A percentile compares a stretch with the other conserved stretches of the same genome.
These are phyloP conservation scores for Sclerotiophoma versabilis DNA, from an alignment of 2,329 filamentous ascomycete species.

Conservation along the genomic window DNA sequence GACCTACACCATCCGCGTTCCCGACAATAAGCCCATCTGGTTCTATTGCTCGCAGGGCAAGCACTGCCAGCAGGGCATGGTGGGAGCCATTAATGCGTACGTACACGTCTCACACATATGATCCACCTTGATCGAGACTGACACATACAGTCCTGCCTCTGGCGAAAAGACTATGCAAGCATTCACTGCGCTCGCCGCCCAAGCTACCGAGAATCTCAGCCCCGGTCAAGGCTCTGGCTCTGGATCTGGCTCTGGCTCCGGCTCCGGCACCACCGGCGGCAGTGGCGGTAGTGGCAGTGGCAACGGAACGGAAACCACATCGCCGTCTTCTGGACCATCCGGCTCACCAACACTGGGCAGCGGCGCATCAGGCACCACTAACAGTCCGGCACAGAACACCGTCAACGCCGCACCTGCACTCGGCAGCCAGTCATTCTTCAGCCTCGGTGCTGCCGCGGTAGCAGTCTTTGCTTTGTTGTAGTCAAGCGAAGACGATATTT, in stretches of 20 bases:
- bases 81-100: conserved; percentile 78
- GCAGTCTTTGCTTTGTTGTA: conserved; percentile 40
- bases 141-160: conserved; percentile 35
- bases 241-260: conserved; percentile 23
- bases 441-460: conserved; percentile 34
- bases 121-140: conserved; percentile 15
- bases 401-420: conserved; percentile 36
- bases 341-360: conserved; percentile 17
- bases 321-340: conserved; percentile 19
- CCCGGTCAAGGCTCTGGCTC: conserved; percentile 46
- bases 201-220: conserved; percentile 51
- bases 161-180: conserved; percentile 47
- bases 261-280: background rate
- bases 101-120: conserved; percentile 36
- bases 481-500: background rate
- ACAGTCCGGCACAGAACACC: conserved; percentile 34
- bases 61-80: conserved; percentile 79
- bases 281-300: background rate
- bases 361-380: conserved; percentile 18
- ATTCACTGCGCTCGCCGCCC: conserved; percentile 48
- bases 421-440: conserved; percentile 33
- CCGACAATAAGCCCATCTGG: conserved; percentile 76
- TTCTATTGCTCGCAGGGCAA: conserved; percentile 76
- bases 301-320: conserved; percentile 16
- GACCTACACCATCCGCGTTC: conserved; percentile 75